Base-by-base conservation (phyloP, 2,329 filamentous ascomycete species). In the Phaeosphaeriaceae sp. region DNA sequence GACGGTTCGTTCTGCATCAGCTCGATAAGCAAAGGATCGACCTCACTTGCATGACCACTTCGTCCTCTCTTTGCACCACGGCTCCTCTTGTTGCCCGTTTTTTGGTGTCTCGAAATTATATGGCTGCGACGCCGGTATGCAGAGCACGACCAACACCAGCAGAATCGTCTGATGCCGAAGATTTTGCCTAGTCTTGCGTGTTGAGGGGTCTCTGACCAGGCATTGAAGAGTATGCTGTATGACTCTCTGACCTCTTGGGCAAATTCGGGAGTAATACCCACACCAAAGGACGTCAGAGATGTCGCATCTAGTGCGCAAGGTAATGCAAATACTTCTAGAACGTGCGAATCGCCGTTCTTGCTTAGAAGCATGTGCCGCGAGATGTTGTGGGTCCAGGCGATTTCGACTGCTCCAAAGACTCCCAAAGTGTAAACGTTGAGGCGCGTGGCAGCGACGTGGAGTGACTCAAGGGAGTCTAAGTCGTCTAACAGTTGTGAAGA, bases 61-160 rank as follows among this genome's bases (percentile, higher is more conserved):
- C n/a, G 32, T 21, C 21, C 60, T 21, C 47, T 21, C 17, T 51
- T 54, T 21, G 24, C 22, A 2, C 24, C 49, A n/a, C 5, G 26
- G 35, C 9, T 21, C 24, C 17, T 53, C n/a, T 47, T 50, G 8
- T 44, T 32, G 26, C 23, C 59, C 19, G 22, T 40, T 21, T 51
- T 60, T 21, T 54, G 55, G 21, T 61, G 63, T 2, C 24, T 52
- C 0, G 44, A 32, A 11, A 70, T 56, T 2, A 51, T 43, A 2
- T 52, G 28, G 2, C 42, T 49, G 6, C 56, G 55, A 44, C 63
- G 61, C 3, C 65, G 58, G 49, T 65, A 50, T 2, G 63, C 59
- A 6, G 66, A 68, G 21, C 68, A 70, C 1, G 60, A 61, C 60
- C 63, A 64, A 26, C 66, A 70, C 59, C 51, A 64, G 52, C 66